Percentiles rank a stretch among this genome's conserved stretches.
phyloP scores from a whole-genome alignment of 1,139 yeast genomes.

The Hyphopichia pseudoburtonii region DNA sequence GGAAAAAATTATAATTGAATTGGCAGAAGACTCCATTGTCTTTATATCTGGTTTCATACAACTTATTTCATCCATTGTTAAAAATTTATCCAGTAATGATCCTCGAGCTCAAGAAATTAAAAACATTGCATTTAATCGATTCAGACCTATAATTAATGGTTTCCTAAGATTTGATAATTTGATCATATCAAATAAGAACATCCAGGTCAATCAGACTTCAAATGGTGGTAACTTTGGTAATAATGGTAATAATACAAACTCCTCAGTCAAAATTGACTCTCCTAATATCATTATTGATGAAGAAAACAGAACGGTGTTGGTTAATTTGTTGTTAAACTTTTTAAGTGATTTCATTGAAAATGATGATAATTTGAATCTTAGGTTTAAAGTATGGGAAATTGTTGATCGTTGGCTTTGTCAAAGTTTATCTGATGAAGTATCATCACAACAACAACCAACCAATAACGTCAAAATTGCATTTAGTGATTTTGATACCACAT shows the following conservation, averaged over 20 bases:
- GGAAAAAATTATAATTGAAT: conserved; percentile 42
- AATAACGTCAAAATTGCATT: background rate
- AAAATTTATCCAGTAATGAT: conserved; percentile 24
- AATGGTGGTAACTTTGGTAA: background rate
- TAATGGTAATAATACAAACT: conserved; percentile 1
- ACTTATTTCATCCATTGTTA: conserved; percentile 36
- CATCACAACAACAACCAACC: background rate
- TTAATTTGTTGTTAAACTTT: conserved; percentile 35
- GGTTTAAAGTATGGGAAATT: conserved; percentile 63
- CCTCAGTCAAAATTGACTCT: conserved; percentile 20
- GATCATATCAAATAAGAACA: conserved; percentile 15
- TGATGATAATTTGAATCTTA: conserved; percentile 29
- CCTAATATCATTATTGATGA: conserved; percentile 32
- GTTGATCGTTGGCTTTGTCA: conserved; percentile 76
- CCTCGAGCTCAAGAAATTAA: conserved; percentile 32
- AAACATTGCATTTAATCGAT: conserved; percentile 30
- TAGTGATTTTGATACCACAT: background rate
- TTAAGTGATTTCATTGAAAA: conserved; percentile 52
- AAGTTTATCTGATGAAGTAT: conserved; percentile 15
- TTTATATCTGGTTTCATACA: conserved; percentile 70
- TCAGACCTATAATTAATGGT: conserved; percentile 35
- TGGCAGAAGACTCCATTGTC: conserved; percentile 81
- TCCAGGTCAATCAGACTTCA: conserved; percentile 1
- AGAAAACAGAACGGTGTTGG: conserved; percentile 35
- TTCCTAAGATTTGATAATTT: conserved; percentile 45